Conservation (phyloP, 2,329 filamentous ascomycete species). For the Diatrype stigma region DNA sequence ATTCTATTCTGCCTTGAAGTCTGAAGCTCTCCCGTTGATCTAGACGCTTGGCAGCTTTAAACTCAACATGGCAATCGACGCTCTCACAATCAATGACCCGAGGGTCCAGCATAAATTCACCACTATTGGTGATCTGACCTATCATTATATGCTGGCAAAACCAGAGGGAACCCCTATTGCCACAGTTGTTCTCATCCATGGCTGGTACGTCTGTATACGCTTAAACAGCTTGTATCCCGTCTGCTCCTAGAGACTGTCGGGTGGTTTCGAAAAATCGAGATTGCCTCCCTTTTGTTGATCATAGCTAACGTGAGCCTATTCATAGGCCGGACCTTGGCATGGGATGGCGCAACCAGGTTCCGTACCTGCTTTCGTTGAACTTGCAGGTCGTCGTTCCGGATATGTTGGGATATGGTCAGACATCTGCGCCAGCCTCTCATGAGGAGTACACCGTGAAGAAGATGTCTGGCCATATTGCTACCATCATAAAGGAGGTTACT, state of each 20-base stretch:
- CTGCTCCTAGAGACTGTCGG: neutral
- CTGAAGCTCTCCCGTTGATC: neutral
- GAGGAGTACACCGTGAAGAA: conserved; percentile 67
- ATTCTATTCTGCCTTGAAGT: no score
- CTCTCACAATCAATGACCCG: conserved; percentile 62
- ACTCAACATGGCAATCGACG: conserved; percentile 42
- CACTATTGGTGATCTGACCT: conserved; percentile 64
- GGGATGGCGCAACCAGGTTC: conserved; percentile 89
- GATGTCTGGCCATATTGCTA: conserved; percentile 69
- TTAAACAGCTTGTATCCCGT: no score
- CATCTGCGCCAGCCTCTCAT: conserved; percentile 60
- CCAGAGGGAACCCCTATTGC: conserved; percentile 40
- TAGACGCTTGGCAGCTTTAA: neutral
- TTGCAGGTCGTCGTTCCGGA: conserved; percentile 81
- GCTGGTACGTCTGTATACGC: conserved; percentile 19
- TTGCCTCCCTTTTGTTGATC: neutral
- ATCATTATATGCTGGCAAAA: conserved; percentile 59
- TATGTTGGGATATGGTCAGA: conserved; percentile 80
- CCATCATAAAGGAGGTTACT: conserved; percentile 57
- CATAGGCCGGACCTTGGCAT: conserved; percentile 81
- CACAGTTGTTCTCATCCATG: conserved; percentile 44
- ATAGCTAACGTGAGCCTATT: conserved; percentile 27
- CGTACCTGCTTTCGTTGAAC: conserved; percentile 65
- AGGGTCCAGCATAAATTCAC: conserved; percentile 62
- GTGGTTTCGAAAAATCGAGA: neutral